phyloP scores from a whole-genome alignment of 1,284 basidiomycete species.

The Fomitopsis pinicola region DNA sequence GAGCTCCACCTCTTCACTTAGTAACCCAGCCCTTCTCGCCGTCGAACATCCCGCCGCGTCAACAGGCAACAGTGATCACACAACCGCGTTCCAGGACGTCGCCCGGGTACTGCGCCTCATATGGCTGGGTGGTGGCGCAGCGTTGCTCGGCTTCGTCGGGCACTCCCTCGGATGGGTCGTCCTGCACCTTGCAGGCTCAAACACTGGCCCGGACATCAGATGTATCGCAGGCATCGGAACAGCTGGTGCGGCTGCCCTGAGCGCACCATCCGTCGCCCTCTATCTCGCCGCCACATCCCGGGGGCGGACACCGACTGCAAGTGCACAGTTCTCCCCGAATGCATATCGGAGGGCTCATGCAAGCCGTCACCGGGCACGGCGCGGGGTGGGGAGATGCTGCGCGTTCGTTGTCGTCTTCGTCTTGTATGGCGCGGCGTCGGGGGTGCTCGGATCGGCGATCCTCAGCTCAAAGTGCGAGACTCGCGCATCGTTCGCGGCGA shows the following conservation, averaged over 20 bases:
- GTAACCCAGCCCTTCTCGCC: background rate
- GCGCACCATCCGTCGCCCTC: background rate
- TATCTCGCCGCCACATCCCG: background rate
- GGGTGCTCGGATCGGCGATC: background rate
- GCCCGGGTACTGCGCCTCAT: background rate
- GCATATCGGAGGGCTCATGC: too few relatives aligned
- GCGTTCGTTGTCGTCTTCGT: background rate
- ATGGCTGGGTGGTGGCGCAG: background rate
- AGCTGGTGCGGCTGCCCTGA: background rate
- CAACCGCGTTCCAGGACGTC: background rate
- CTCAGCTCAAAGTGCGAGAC: background rate
- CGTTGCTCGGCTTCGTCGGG: background rate
- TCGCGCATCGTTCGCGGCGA: background rate
- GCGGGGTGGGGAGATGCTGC: background rate
- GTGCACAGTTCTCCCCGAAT: too few relatives aligned
- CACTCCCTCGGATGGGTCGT: background rate
- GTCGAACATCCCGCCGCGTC: background rate
- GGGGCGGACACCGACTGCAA: too few relatives aligned
- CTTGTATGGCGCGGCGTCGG: background rate
- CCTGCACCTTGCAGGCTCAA: background rate
- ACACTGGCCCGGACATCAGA: too few relatives aligned
- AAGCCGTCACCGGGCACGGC: too few relatives aligned
- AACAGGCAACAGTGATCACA: background rate
- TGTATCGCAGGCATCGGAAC: background rate
- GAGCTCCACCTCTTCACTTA: background rate